Conservation (phyloP, 1,139 yeast species). For the Saccharomyces hybrid region DNA sequence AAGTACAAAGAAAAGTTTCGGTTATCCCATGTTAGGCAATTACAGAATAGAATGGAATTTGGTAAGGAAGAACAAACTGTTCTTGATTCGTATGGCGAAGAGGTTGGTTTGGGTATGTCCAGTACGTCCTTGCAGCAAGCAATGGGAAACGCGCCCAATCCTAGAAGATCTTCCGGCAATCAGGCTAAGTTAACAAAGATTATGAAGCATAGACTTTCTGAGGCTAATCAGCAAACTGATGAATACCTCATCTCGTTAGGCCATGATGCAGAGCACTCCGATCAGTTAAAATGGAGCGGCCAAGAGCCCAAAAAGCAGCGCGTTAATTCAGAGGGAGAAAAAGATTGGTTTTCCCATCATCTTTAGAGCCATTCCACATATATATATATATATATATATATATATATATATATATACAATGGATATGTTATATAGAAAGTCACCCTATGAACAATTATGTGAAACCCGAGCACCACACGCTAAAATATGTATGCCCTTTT, state of each 20-base stretch:
- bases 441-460: neutral
- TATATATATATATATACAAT: neutral
- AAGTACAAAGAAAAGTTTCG: constrained; percentile 76
- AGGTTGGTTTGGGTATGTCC: constrained; percentile 75
- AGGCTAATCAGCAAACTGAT: constrained; percentile 19
- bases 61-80: constrained; percentile 64
- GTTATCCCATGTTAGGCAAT: constrained; percentile 71
- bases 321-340: neutral
- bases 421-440: neutral
- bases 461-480: neutral
- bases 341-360: constrained; percentile 10
- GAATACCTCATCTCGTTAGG: constrained; percentile 11
- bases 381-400: neutral
- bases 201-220: constrained; percentile 41
- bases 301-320: neutral
- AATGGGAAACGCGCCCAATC: constrained; percentile 5
- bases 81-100: constrained; percentile 66
- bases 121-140: constrained; percentile 14
- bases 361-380: neutral
- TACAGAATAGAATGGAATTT: constrained; percentile 79
- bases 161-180: constrained; percentile 34
- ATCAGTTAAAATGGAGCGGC: neutral
- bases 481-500: neutral
- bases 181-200: constrained; percentile 48
- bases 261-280: neutral